These are phyloP conservation scores for Syncephalastrum racemosum DNA, from an alignment of 371 early-diverging fungal genomes.

Conservation along the genomic window DNA sequence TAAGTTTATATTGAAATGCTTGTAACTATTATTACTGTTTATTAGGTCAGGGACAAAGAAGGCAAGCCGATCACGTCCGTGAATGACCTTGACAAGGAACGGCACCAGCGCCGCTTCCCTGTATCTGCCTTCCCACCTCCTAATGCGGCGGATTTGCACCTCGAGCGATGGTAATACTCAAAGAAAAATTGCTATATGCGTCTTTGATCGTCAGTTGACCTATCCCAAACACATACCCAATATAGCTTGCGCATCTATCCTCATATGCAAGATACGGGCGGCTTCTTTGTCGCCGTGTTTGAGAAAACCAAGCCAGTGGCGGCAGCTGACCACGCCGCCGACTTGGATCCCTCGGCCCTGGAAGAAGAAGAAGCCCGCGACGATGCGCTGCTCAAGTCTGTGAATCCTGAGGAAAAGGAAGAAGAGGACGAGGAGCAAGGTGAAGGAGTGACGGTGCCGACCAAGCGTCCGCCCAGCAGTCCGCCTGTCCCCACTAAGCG, in stretches of 20 bases:
- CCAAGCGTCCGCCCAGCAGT: conserved; percentile 3
- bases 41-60: conserved; percentile 53
- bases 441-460: conserved; percentile 6
- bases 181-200: background rate
- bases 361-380: conserved; percentile 30
- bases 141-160: conserved; percentile 65
- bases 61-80: conserved; percentile 54
- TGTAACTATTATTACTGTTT: conserved; percentile 13
- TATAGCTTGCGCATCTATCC: conserved; percentile 90
- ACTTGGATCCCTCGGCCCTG: conserved; percentile 14
- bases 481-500: conserved; percentile 14
- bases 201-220: no score
- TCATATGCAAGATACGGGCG: conserved; percentile 97
- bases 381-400: conserved; percentile 24
- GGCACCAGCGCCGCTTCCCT: conserved; percentile 46
- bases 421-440: conserved; percentile 16
- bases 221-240: no score
- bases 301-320: conserved; percentile 72
- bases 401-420: conserved; percentile 2
- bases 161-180: conserved; percentile 76
- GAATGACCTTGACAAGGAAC: conserved; percentile 58
- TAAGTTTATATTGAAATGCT: no score
- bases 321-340: conserved; percentile 49
- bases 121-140: conserved; percentile 73
- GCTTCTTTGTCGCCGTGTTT: conserved; percentile 99